These are phyloP conservation scores for Cercospora sojina DNA, from an alignment of 2,329 filamentous ascomycete species.

Conservation along the genomic window DNA sequence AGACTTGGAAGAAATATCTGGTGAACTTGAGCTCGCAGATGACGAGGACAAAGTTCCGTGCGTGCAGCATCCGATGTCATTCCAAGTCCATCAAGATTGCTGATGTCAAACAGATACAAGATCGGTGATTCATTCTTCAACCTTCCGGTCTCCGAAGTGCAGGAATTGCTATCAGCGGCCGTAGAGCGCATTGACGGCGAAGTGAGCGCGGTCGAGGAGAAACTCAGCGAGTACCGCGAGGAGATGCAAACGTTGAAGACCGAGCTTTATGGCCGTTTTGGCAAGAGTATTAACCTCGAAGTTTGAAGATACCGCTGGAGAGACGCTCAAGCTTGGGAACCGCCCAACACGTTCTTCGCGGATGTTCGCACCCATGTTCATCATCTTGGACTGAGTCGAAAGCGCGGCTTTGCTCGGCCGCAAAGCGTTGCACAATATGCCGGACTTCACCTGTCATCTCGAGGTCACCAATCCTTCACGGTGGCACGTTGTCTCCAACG, in stretches of 20 bases:
- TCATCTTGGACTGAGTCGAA: not conserved
- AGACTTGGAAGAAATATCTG: slow-evolving; percentile 88
- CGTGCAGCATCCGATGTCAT: slow-evolving; percentile 38
- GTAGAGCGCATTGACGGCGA: slow-evolving; percentile 74
- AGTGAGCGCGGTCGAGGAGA: slow-evolving; percentile 72
- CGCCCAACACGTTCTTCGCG: not conserved
- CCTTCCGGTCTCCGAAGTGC: slow-evolving; percentile 77
- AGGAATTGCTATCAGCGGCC: slow-evolving; percentile 74
- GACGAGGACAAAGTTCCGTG: slow-evolving; percentile 93
- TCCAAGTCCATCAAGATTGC: not conserved
- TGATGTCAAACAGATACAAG: slow-evolving; percentile 68
- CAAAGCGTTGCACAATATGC: not conserved
- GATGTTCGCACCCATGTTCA: not conserved
- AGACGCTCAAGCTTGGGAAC: not conserved
- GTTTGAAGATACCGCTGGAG: slow-evolving; percentile 45
- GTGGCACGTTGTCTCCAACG: not conserved
- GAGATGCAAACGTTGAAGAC: slow-evolving; percentile 91
- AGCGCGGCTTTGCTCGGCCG: not conserved
- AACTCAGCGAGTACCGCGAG: slow-evolving; percentile 70
- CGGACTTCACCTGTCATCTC: not conserved
- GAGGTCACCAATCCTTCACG: not conserved
- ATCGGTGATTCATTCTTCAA: slow-evolving; percentile 95
- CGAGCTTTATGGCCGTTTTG: slow-evolving; percentile 89
- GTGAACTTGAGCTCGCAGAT: slow-evolving; percentile 88
- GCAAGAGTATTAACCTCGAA: slow-evolving; percentile 94